These are phyloP conservation scores for Ajuga chamaepitys DNA, from an alignment of 257 asterid genomes.

Conservation along the genomic window DNA sequence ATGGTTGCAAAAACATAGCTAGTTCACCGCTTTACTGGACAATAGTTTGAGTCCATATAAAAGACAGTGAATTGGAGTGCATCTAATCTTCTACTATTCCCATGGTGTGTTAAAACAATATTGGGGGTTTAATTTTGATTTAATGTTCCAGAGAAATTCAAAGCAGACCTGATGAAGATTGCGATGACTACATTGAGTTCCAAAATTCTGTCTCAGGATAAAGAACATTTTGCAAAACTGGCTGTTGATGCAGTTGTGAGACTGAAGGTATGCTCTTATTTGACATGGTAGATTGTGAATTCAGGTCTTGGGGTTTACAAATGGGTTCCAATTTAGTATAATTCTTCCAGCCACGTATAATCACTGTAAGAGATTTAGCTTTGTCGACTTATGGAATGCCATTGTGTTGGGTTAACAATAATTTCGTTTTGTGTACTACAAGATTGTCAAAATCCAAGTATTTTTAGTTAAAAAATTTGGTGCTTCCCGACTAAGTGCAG, in stretches of 20 bases:
- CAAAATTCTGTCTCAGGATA: conserved; percentile 87
- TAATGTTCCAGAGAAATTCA: conserved; percentile 56
- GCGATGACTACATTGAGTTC: conserved; percentile 95
- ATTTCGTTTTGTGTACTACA: no score
- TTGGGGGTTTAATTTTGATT: background rate
- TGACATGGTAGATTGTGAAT: background rate
- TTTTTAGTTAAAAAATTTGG: no score
- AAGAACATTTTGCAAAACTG: conserved; percentile 75
- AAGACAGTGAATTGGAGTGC: background rate
- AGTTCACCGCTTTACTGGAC: background rate
- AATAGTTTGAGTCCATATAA: background rate
- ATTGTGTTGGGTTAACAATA: no score
- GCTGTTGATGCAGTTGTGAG: conserved; percentile 95
- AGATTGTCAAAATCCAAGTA: no score
- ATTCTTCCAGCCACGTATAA: background rate
- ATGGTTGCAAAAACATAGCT: no score
- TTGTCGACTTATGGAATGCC: background rate
- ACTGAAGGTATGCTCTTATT: conserved; percentile 46
- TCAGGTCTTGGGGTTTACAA: background rate
- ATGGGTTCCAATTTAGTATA: background rate
- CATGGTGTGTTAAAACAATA: no score
- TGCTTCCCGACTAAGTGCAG: no score
- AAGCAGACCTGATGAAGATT: conserved; percentile 68
- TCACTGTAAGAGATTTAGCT: no score
- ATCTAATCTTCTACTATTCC: no score